Conservation (phyloP, 2,329 filamentous ascomycete genomes). For the Grosmannia penicillata region DNA sequence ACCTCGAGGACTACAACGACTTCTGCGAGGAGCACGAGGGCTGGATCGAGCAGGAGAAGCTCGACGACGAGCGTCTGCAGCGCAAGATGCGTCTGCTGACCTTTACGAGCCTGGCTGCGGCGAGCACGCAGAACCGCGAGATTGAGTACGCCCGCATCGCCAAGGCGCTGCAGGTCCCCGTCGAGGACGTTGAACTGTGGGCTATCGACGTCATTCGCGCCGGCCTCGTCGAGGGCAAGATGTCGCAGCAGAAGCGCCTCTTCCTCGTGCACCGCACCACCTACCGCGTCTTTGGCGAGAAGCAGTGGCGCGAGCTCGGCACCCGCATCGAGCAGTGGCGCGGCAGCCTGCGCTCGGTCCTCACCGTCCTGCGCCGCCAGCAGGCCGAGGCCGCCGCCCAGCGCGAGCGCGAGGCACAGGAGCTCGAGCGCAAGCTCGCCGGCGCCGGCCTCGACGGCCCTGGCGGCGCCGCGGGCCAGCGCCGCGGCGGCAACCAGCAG, state of each 20-base stretch:
- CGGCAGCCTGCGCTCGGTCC: slow-evolving; percentile 62
- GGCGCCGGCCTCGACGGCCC: slow-evolving; percentile 18
- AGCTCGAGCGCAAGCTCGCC: slow-evolving; percentile 47
- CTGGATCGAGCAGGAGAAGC: slow-evolving; percentile 63
- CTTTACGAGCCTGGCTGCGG: slow-evolving; percentile 77
- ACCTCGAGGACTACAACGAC: slow-evolving; percentile 88
- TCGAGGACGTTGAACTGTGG: slow-evolving; percentile 90
- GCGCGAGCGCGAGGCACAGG: slow-evolving; percentile 62
- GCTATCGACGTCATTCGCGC: slow-evolving; percentile 96
- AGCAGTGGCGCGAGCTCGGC: slow-evolving; percentile 94
- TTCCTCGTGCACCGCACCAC: slow-evolving; percentile 94
- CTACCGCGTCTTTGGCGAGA: slow-evolving; percentile 93
- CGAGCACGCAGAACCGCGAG: slow-evolving; percentile 68
- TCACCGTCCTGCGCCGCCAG: slow-evolving; percentile 64
- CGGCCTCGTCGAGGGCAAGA: slow-evolving; percentile 88
- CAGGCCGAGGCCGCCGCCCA: slow-evolving; percentile 64
- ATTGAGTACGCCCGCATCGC: slow-evolving; percentile 79
- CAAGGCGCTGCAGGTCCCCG: slow-evolving; percentile 67
- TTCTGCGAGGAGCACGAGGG: slow-evolving; percentile 84
- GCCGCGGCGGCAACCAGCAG: neutral
- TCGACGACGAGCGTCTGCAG: slow-evolving; percentile 61
- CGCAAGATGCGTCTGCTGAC: slow-evolving; percentile 96
- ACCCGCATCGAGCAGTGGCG: slow-evolving; percentile 86
- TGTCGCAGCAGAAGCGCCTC: slow-evolving; percentile 81
- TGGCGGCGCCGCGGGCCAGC: neutral